A percentile compares a stretch with the other conserved stretches of the same genome.
These are phyloP conservation scores for Paramecium bursaria DNA, from an alignment of 73 alveolate species.

Conservation along the genomic window DNA sequence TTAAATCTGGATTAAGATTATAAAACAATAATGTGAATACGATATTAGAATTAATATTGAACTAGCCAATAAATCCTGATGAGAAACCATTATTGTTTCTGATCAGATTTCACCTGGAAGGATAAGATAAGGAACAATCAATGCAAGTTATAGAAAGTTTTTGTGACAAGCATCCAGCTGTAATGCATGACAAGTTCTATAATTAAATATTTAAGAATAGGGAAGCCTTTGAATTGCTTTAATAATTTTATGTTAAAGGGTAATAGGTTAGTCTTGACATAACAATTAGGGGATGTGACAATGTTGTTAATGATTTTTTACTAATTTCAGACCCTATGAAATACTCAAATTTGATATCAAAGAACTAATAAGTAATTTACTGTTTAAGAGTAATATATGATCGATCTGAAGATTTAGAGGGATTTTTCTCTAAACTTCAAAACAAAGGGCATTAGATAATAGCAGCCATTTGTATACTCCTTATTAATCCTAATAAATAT, in stretches of 20 bases:
- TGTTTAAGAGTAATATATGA: slow-evolving; percentile 47
- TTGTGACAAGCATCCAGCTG: slow-evolving; percentile 54
- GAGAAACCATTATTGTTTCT: slow-evolving; percentile 24
- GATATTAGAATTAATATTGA: background rate
- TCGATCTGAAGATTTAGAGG: slow-evolving; percentile 15
- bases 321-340: slow-evolving; percentile 29
- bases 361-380: slow-evolving; percentile 7
- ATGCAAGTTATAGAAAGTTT: slow-evolving; percentile 15
- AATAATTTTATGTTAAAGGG: slow-evolving; percentile 18
- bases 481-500: slow-evolving; percentile 22
- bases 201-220: slow-evolving; percentile 32
- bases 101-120: slow-evolving; percentile 13
- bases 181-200: slow-evolving; percentile 48
- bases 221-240: slow-evolving; percentile 50
- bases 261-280: background rate
- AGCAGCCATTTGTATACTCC: background rate
- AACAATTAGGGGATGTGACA: background rate
- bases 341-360: slow-evolving; percentile 6
- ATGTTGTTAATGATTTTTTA: slow-evolving; percentile 41
- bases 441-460: background rate
- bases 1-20: background rate
- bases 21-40: background rate
- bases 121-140: slow-evolving; percentile 19
- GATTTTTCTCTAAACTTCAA: background rate
- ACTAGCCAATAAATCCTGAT: background rate